Base-by-base conservation (phyloP, 2,329 filamentous ascomycete genomes). In the Colletotrichum tabaci region DNA sequence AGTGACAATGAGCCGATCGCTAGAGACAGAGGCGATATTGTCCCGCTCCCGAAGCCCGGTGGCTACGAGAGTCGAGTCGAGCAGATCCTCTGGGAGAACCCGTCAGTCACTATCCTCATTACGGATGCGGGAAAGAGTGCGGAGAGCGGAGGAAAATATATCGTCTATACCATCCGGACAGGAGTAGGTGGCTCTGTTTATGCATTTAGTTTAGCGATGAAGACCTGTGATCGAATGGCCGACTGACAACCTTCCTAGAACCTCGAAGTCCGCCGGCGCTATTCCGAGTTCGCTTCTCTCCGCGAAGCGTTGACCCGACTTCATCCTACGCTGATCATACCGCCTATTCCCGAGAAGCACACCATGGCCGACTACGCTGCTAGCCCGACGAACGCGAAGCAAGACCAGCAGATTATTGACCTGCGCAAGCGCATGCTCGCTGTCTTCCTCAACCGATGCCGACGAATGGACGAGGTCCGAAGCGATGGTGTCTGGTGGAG, bases 331-430 rank as follows among this genome's bases (percentile, higher is more conserved):
- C 88, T 99, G 52, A 93, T 99, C 77, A 93, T 99, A 63, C 97
- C 96, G 9, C 96, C 96, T 3, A 99, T 99, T 77, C 96, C 96
- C 26, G 97, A 99, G 84, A 99, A 99, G 83, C 96, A 99, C 82
- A 96, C 95, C 56, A 97, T 99, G 93, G 96, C 96, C 73, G 96
- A 99, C 81, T 99, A 99, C 80, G 96, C 96, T 18, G 95, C 97
- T 38, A 98, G 98, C 77, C 96, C 97, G 2, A 99, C 96, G 47
- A 98, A 96, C 78, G 97, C 97, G 21, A 99, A 98, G 81, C 96
- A 99, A 82, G 97, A 99, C 80, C 92, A 95, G 69, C 94, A 96
- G 72, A 99, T 98, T 56, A 99, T 99, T 74, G 96, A 99, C 79
- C 85, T 98, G 75, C 90, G 96, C 71, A 98, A 98, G 85, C 93